Percentiles rank a stretch among this genome's conserved stretches.
phyloP scores from a whole-genome alignment of 306 rosid genomes.

The Styphnolobium japonicum region DNA sequence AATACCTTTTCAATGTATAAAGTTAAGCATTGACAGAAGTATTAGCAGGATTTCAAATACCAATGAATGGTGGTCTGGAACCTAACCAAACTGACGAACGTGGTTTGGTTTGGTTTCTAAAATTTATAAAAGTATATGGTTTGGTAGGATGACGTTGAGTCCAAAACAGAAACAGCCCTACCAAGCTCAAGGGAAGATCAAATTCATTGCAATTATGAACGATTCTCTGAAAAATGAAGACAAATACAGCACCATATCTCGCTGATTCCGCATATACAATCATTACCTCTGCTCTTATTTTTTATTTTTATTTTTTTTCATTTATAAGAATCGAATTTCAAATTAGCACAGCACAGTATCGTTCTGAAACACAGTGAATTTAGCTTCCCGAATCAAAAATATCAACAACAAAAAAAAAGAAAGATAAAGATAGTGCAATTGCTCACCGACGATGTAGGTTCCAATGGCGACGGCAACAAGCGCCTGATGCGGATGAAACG shows the following conservation, averaged over 20 bases:
- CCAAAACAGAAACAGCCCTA: too few relatives aligned
- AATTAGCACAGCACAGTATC: background rate
- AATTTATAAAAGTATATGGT: background rate
- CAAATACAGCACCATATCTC: background rate
- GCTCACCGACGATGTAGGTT: slow-evolving; percentile 79
- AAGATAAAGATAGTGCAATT: background rate
- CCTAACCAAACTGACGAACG: background rate
- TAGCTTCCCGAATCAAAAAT: background rate
- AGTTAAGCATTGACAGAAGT: background rate
- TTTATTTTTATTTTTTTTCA: background rate
- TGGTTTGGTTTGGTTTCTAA: background rate
- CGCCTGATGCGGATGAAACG: slow-evolving; percentile 85
- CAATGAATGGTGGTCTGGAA: background rate
- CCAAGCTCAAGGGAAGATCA: too few relatives aligned
- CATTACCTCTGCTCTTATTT: background rate
- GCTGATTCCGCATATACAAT: background rate
- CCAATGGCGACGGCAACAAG: slow-evolving; percentile 93
- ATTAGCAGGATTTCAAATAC: too few relatives aligned
- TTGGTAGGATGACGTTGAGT: too few relatives aligned
- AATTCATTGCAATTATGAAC: background rate
- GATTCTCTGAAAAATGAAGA: background rate
- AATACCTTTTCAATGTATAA: background rate
- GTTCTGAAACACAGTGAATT: background rate
- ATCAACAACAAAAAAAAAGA: background rate
- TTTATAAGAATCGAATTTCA: background rate